Conservation (phyloP, 208 protist genomes). For the Crithidia fasciculata region DNA sequence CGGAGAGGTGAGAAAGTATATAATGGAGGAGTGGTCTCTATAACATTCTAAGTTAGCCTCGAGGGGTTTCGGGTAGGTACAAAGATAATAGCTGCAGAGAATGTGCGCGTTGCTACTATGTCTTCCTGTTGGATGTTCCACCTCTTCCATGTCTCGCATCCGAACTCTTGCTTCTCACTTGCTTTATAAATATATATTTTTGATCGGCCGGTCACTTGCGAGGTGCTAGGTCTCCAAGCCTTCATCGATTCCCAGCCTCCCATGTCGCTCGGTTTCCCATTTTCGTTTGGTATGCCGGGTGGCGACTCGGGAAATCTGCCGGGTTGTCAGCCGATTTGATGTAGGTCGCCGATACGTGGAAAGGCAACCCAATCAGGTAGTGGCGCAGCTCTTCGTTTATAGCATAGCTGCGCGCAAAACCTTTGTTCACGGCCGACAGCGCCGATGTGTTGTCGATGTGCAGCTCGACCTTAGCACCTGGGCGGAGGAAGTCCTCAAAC, state of each 20-base stretch:
- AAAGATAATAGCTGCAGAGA: too few relatives aligned
- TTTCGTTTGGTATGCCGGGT: constrained; percentile 14
- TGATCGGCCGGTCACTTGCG: background rate
- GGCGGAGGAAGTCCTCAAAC: background rate
- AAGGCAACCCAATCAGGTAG: background rate
- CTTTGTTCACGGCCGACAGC: constrained; percentile 4
- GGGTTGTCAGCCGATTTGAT: constrained; percentile 9
- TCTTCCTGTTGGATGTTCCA: too few relatives aligned
- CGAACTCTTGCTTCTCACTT: too few relatives aligned
- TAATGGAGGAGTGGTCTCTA: background rate
- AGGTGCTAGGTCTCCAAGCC: background rate
- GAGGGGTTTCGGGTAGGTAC: background rate
- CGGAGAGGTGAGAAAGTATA: background rate
- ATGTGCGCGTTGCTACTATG: too few relatives aligned
- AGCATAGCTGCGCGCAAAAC: constrained; percentile 13
- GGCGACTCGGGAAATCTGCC: constrained; percentile 11
- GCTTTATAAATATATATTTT: background rate
- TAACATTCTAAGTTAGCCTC: background rate
- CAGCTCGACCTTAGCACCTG: constrained; percentile 7
- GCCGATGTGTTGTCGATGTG: constrained; percentile 37
- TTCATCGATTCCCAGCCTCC: constrained; percentile 13
- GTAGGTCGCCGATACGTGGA: constrained; percentile 10
- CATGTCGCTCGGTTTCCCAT: constrained; percentile 9
- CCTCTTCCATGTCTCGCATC: too few relatives aligned
- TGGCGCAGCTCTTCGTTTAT: constrained; percentile 11